Evolutionary conservation across 1,284 basidiomycete species (phyloP), one percentile per base, ranked within the genome.

Genomic region (Cryptococcus wingfieldii): DNA sequence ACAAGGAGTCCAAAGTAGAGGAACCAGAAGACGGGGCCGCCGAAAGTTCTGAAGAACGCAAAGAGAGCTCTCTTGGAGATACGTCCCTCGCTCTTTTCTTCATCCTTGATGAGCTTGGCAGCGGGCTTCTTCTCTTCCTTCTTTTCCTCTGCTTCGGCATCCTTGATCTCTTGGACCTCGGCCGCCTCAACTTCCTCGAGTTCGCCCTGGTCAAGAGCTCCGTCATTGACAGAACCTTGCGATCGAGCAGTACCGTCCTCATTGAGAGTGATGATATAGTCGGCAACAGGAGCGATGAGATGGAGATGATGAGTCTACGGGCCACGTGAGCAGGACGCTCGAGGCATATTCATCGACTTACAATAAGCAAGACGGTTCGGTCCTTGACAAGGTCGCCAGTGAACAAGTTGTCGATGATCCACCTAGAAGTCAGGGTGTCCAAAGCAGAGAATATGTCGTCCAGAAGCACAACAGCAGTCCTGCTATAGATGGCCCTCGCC

Each of bases 371-470:
- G 41, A 90, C 77, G 0, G 88, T 90, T 46, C 88, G 80, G 5
- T 82, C 84, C 43, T 80, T 77, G 39, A 90, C 76, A 7, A 90
- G 77, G 58, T 86, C 83, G 4, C 88, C 86, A 44, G 77, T 74
- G 72, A 91, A 83, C 63, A 87, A 86, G 51, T 88, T 83, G 18
- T 89, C 83, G 12, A 90, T 83, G 55, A 90, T 85, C 83, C 83
- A 89, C 61, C 83, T 83, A 0, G 87, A 80, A 0, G 88, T 90
- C 59, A 86, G 82, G 5, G 84, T 81, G 65, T 79, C 77, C 39
- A 79, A 61, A 4, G 76, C 76, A 27, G 77, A 75, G 47, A 74
- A 69, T 34, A 87, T 82, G 69, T 88, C 86, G 67, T 80, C 79
- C 28, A 81, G 77, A 4, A 90, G 78, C 7, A 90, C 68, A 44